These are phyloP conservation scores for Geotrichum phurueaensis DNA, from an alignment of 1,139 yeast species.

Conservation along the genomic window DNA sequence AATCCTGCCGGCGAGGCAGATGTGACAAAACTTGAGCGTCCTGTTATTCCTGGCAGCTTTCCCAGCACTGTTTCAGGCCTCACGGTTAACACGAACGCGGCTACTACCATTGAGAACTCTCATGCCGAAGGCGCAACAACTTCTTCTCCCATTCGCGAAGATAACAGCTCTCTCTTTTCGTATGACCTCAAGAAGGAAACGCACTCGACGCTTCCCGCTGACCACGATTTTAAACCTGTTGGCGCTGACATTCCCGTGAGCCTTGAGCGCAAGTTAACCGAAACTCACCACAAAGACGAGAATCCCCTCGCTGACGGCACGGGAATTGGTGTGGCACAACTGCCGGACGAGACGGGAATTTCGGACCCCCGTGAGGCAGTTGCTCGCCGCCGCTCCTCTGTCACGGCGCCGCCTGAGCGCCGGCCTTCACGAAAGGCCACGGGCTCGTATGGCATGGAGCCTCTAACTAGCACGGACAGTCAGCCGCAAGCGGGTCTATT, in stretches of 20 bases:
- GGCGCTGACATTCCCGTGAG: conserved; percentile 32
- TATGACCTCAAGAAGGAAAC: conserved; percentile 34
- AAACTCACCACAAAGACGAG: conserved; percentile 35
- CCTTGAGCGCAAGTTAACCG: conserved; percentile 36
- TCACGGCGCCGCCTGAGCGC: conserved; percentile 17
- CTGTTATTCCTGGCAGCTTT: conserved; percentile 25
- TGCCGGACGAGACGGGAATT: conserved; percentile 29
- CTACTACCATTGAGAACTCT: conserved; percentile 17
- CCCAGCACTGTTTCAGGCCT: conserved; percentile 26
- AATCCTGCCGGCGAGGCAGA: conserved; percentile 5
- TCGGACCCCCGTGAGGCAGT: conserved; percentile 25
- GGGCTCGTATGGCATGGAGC: conserved; percentile 34
- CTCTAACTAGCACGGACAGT: conserved; percentile 24
- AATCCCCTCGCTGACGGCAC: conserved; percentile 19
- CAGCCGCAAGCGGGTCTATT: conserved; percentile 25
- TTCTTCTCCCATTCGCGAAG: conserved; percentile 17
- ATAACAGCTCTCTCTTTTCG: conserved; percentile 32
- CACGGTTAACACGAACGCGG: not conserved
- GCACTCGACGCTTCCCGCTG: conserved; percentile 32
- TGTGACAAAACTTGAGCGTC: not conserved
- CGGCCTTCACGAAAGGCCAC: conserved; percentile 30
- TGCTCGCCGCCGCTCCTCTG: conserved; percentile 32
- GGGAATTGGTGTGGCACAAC: conserved; percentile 36
- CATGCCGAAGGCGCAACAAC: conserved; percentile 19
- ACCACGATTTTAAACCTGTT: conserved; percentile 34